Evolutionary conservation across 768 basidiomycete genomes (phyloP).

Genomic region (Rhizopogon vulgaris): DNA sequence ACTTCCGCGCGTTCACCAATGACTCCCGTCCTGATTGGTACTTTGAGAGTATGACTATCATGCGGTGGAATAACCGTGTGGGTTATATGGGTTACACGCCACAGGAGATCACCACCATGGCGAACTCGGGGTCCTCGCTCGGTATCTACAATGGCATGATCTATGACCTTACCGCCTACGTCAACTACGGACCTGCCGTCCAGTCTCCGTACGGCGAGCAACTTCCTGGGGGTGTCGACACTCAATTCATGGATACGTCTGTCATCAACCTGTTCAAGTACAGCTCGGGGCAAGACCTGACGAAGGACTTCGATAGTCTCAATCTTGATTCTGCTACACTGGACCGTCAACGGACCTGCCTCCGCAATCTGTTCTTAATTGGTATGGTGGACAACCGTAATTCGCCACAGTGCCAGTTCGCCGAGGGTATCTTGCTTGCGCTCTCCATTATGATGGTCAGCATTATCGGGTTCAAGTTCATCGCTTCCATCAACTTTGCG

Average conservation of each 20-base stretch:
- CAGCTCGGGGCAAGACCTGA: conserved; percentile 73
- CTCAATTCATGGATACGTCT: conserved; percentile 64
- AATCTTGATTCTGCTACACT: conserved; percentile 57
- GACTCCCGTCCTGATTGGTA: conserved; percentile 99
- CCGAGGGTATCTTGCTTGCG: conserved; percentile 85
- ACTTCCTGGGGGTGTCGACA: conserved; percentile 35
- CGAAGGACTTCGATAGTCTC: conserved; percentile 62
- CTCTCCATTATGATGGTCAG: conserved; percentile 89
- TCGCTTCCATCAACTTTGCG: conserved; percentile 84
- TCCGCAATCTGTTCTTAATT: conserved; percentile 89
- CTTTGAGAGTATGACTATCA: conserved; percentile 85
- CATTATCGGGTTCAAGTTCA: conserved; percentile 94
- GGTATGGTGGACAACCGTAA: conserved; percentile 91
- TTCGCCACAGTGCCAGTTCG: conserved; percentile 87
- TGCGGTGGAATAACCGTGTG: conserved; percentile 84
- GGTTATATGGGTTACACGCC: conserved; percentile 87
- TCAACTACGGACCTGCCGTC: conserved; percentile 60
- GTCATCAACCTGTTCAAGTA: conserved; percentile 74
- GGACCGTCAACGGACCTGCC: conserved; percentile 73
- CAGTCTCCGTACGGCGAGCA: conserved; percentile 42
- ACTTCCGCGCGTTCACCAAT: conserved; percentile 85
- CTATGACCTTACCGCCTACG: conserved; percentile 83
- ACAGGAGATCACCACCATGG: conserved; percentile 67
- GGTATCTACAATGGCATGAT: conserved; percentile 85
- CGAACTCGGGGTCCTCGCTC: conserved; percentile 53